A percentile compares a stretch with the other conserved stretches of the same genome.
These are phyloP conservation scores for Rugonectria rugulosa DNA, from an alignment of 2,329 filamentous ascomycete genomes.

Conservation along the genomic window DNA sequence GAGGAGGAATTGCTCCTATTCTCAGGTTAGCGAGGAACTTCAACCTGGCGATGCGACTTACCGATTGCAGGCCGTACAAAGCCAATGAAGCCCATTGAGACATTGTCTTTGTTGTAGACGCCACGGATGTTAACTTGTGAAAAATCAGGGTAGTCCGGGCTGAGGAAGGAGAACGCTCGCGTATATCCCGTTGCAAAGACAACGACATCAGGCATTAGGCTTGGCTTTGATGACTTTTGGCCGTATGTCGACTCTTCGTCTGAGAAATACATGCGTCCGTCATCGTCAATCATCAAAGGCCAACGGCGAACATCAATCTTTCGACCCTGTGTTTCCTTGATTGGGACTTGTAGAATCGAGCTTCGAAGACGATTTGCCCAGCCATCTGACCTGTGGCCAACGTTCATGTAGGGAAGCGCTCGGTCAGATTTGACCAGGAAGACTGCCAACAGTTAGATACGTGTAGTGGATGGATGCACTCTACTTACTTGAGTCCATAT, in stretches of 20 bases:
- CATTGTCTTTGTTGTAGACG: slow-evolving; percentile 54
- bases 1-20: slow-evolving; percentile 55
- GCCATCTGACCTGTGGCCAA: slow-evolving; percentile 43
- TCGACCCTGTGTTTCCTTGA: slow-evolving; percentile 48
- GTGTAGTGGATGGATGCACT: background rate
- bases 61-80: slow-evolving; percentile 55
- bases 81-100: slow-evolving; percentile 54
- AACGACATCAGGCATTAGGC: slow-evolving; percentile 52
- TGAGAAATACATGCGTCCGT: slow-evolving; percentile 48
- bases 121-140: slow-evolving; percentile 59
- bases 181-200: slow-evolving; percentile 58
- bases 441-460: slow-evolving; percentile 39
- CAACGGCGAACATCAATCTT: slow-evolving; percentile 54
- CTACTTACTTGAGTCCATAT: slow-evolving; percentile 45
- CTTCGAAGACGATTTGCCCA: slow-evolving; percentile 46
- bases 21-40: background rate
- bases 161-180: slow-evolving; percentile 51
- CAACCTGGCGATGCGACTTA: slow-evolving; percentile 11
- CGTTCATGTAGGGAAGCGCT: slow-evolving; percentile 53
- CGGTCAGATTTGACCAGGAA: slow-evolving; percentile 54
- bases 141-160: slow-evolving; percentile 50
- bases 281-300: slow-evolving; percentile 48
- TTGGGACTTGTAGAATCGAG: slow-evolving; percentile 48
- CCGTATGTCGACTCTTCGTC: slow-evolving; percentile 36
- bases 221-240: slow-evolving; percentile 37